phyloP scores from a whole-genome alignment of 2,329 filamentous ascomycete genomes.

The Calonectria leucothoes region DNA sequence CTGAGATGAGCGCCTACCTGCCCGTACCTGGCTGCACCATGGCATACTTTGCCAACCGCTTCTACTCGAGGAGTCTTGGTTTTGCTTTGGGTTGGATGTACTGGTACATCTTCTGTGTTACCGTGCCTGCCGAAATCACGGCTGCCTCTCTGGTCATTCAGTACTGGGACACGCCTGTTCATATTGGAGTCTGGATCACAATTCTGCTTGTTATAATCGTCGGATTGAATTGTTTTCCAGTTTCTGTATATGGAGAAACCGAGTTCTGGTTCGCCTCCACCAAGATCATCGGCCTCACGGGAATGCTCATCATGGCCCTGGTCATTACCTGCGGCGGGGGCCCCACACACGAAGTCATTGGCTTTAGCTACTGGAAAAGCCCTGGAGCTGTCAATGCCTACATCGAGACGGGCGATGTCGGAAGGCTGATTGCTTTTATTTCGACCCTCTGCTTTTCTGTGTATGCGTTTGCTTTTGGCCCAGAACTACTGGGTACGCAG shows the following conservation, averaged over 20 bases:
- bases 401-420: not conserved
- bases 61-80: constrained; percentile 42
- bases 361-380: constrained; percentile 55
- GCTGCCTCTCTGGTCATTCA: constrained; percentile 32
- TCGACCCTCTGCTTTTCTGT: constrained; percentile 22
- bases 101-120: constrained; percentile 48
- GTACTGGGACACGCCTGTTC: constrained; percentile 31
- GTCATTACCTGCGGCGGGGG: constrained; percentile 61
- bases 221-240: constrained; percentile 42
- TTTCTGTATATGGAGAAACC: constrained; percentile 60
- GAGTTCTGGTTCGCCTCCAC: constrained; percentile 62
- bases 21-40: constrained; percentile 35
- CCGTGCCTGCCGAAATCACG: constrained; percentile 32
- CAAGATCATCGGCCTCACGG: constrained; percentile 61
- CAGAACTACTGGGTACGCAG: constrained; percentile 36
- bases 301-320: constrained; percentile 59
- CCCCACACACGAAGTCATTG: constrained; percentile 55
- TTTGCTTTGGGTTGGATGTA: constrained; percentile 58
- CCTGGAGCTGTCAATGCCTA: not conserved
- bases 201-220: constrained; percentile 32
- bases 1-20: constrained; percentile 46
- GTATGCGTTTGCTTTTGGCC: constrained; percentile 39
- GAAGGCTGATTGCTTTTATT: not conserved
- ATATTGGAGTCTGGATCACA: constrained; percentile 34
- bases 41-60: constrained; percentile 39